A percentile compares a stretch with the other conserved stretches of the same genome.
Conservation (phyloP, 495 filamentous ascomycete genomes). For the Aspergillus bertholletiae region DNA sequence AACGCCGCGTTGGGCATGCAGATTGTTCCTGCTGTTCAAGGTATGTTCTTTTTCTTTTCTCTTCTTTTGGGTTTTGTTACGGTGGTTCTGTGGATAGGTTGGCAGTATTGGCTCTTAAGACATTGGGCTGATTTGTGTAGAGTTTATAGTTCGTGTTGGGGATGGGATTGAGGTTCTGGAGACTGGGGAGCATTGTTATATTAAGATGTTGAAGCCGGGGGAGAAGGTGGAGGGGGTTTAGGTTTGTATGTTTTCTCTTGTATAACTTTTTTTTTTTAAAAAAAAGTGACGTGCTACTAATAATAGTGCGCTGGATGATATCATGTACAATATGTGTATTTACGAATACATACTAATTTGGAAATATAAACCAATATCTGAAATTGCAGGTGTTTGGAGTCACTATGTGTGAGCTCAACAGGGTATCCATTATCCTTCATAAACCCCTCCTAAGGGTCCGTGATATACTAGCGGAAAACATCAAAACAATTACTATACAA, state of each 20-base stretch:
- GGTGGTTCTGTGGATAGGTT: neutral
- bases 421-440: neutral
- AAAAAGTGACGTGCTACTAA: too few species aligned
- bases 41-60: slow-evolving; percentile 12
- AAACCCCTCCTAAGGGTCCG: neutral
- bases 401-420: neutral
- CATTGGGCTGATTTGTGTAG: slow-evolving; percentile 11
- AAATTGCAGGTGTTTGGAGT: too few species aligned
- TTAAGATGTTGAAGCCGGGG: slow-evolving; percentile 45
- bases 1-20: slow-evolving; percentile 84
- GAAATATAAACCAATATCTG: too few species aligned
- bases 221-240: slow-evolving; percentile 37
- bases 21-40: slow-evolving; percentile 56
- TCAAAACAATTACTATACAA: neutral
- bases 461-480: neutral
- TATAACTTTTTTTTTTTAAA: neutral
- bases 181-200: slow-evolving; percentile 61
- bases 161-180: slow-evolving; percentile 59
- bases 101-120: too few species aligned
- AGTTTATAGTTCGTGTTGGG: slow-evolving; percentile 52
- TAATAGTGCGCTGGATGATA: too few species aligned
- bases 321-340: too few species aligned
- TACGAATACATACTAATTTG: too few species aligned
- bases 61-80: neutral
- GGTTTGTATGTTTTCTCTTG: neutral